phyloP scores from a whole-genome alignment of 1,284 basidiomycete species.

The Ustilago loliicola region DNA sequence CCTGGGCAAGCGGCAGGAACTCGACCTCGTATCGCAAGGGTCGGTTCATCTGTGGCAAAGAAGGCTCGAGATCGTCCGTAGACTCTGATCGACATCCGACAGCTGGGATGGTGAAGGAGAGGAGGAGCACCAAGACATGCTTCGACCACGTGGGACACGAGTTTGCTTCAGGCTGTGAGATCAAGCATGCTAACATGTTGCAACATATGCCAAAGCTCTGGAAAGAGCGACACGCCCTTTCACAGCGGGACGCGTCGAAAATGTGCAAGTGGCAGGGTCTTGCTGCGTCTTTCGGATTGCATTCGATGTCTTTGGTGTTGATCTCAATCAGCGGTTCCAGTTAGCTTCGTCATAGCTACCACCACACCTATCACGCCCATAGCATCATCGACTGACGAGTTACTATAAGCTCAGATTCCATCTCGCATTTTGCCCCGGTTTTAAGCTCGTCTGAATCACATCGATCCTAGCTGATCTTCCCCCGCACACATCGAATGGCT shows the following conservation, averaged over 20 bases:
- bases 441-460: not conserved
- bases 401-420: not conserved
- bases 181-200: not conserved
- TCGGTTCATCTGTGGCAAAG: too few species aligned
- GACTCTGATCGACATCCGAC: too few species aligned
- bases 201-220: not conserved
- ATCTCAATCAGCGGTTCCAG: not conserved
- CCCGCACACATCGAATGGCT: not conserved
- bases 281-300: not conserved
- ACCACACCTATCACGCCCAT: not conserved
- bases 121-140: too few species aligned
- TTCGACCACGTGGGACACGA: too few species aligned
- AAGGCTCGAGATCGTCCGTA: too few species aligned
- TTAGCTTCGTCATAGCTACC: not conserved
- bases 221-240: slow-evolving; percentile 18
- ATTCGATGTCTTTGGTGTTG: slow-evolving; percentile 3
- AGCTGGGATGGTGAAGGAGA: too few species aligned
- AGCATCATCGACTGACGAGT: not conserved
- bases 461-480: not conserved
- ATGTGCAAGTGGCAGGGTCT: slow-evolving; percentile 22
- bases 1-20: too few species aligned
- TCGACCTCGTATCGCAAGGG: too few species aligned
- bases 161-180: not conserved
- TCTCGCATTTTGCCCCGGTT: not conserved
- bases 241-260: slow-evolving; percentile 29